Conservation (phyloP, 352 stramenopile genomes). For the Phytophthora capsici region DNA sequence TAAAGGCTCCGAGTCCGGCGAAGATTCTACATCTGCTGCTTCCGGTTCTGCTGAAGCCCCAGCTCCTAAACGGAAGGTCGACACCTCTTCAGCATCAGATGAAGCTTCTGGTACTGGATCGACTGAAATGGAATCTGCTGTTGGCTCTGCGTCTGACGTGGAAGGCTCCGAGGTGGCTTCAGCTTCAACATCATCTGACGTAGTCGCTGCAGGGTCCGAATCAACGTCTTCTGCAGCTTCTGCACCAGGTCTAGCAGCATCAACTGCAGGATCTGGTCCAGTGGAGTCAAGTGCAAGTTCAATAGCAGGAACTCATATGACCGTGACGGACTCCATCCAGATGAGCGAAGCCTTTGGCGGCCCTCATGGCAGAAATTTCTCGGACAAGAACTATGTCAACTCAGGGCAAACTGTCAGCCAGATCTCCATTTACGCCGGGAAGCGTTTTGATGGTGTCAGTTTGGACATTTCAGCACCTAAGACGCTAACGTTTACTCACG, state of each 20-base stretch:
- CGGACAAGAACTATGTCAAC: slow-evolving; percentile 31
- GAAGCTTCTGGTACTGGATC: too few relatives aligned
- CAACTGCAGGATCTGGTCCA: not conserved
- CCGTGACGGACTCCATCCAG: slow-evolving; percentile 25
- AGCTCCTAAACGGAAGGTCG: too few relatives aligned
- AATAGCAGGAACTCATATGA: slow-evolving; percentile 11
- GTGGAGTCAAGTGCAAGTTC: not conserved
- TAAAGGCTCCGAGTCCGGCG: too few relatives aligned
- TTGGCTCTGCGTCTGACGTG: too few relatives aligned
- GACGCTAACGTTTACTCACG: slow-evolving; percentile 21
- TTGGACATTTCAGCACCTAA: slow-evolving; percentile 25
- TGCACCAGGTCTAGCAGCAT: too few relatives aligned
- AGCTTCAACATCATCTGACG: not conserved
- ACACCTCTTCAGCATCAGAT: too few relatives aligned
- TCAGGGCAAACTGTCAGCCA: slow-evolving; percentile 27
- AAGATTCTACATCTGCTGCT: too few relatives aligned
- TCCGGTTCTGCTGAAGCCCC: too few relatives aligned
- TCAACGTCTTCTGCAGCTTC: not conserved
- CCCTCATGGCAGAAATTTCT: slow-evolving; percentile 32
- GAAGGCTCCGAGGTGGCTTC: too few relatives aligned
- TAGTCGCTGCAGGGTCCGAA: not conserved
- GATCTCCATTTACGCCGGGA: slow-evolving; percentile 21
- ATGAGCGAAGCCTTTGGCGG: slow-evolving; percentile 33
- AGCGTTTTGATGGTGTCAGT: slow-evolving; percentile 31
- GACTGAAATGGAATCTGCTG: too few relatives aligned